Conservation (phyloP, 1,139 yeast species). For the Suhomyces choctaworum region DNA sequence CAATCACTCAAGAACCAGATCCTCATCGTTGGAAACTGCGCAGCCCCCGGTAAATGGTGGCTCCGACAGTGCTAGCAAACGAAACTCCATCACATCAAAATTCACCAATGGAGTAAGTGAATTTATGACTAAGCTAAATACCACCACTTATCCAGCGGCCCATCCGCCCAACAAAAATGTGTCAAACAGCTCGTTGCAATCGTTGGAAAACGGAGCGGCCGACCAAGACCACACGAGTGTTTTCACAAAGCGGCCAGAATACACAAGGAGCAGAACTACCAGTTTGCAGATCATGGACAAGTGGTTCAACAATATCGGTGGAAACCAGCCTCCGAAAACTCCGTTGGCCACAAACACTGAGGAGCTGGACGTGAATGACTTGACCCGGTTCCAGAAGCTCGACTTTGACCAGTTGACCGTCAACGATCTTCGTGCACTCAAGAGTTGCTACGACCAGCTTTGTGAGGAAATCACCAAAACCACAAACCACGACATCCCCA, state of each 20-base stretch:
- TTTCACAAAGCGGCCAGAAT: conserved; percentile 25
- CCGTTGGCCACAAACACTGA: conserved; percentile 12
- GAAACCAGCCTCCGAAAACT: conserved; percentile 8
- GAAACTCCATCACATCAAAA: conserved; percentile 42
- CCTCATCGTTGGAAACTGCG: conserved; percentile 35
- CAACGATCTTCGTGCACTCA: conserved; percentile 36
- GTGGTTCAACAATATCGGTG: conserved; percentile 40
- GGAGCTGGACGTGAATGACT: conserved; percentile 20
- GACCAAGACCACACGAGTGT: conserved; percentile 14
- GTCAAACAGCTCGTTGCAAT: conserved; percentile 34
- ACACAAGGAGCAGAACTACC: conserved; percentile 35
- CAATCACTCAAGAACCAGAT: conserved; percentile 37
- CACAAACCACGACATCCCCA: no score
- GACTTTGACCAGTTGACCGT: conserved; percentile 42
- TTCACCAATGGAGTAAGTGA: conserved; percentile 43
- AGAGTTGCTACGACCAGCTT: conserved; percentile 39
- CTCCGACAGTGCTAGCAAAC: conserved; percentile 17
- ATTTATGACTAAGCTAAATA: conserved; percentile 44
- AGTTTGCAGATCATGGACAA: conserved; percentile 48
- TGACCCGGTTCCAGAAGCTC: conserved; percentile 33
- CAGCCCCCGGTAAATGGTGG: conserved; percentile 1
- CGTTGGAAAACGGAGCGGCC: conserved; percentile 29
- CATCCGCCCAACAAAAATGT: conserved; percentile 20
- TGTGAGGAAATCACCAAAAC: conserved; percentile 26
- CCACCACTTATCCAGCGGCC: conserved; percentile 15